Conservation (phyloP, 2,329 filamentous ascomycete species). For the Penicillium decumbens region DNA sequence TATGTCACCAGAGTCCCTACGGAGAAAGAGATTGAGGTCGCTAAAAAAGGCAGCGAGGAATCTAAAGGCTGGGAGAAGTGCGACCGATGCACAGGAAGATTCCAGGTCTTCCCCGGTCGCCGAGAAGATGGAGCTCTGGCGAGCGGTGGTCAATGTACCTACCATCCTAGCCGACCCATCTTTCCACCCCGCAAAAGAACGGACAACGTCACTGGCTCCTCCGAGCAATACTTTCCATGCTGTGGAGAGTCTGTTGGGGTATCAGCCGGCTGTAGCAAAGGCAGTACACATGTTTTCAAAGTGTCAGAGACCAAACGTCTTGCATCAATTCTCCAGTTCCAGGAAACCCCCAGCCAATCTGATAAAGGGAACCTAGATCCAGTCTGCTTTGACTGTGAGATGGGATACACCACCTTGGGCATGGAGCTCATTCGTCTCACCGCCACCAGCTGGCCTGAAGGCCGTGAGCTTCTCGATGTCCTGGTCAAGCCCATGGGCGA, state of each 20-base stretch:
- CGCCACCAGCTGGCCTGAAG: slow-evolving; percentile 78
- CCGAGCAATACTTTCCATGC: slow-evolving; percentile 66
- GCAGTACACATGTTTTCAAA: slow-evolving; percentile 80
- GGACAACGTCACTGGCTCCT: slow-evolving; percentile 53
- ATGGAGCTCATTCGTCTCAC: slow-evolving; percentile 88
- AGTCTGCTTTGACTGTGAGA: slow-evolving; percentile 91
- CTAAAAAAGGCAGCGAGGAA: slow-evolving; percentile 60
- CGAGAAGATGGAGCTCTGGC: slow-evolving; percentile 70
- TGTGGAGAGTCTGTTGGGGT: slow-evolving; percentile 72
- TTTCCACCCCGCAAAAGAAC: slow-evolving; percentile 53
- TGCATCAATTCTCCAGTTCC: slow-evolving; percentile 73
- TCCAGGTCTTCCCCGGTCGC: slow-evolving; percentile 86
- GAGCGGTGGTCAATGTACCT: slow-evolving; percentile 70
- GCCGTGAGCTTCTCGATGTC: slow-evolving; percentile 71
- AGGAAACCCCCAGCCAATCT: slow-evolving; percentile 59
- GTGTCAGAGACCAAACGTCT: slow-evolving; percentile 69
- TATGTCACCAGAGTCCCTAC: slow-evolving; percentile 70
- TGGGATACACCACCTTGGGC: slow-evolving; percentile 88
- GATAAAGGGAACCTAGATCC: slow-evolving; percentile 36
- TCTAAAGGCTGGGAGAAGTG: slow-evolving; percentile 80
- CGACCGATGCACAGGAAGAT: slow-evolving; percentile 78
- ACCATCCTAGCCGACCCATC: slow-evolving; percentile 72
- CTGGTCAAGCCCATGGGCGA: slow-evolving; percentile 80
- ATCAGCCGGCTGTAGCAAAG: slow-evolving; percentile 66
- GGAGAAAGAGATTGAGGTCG: slow-evolving; percentile 60